Conservation (phyloP, 176 grass and related monocot genomes). For the Oropetium thomaeum region DNA sequence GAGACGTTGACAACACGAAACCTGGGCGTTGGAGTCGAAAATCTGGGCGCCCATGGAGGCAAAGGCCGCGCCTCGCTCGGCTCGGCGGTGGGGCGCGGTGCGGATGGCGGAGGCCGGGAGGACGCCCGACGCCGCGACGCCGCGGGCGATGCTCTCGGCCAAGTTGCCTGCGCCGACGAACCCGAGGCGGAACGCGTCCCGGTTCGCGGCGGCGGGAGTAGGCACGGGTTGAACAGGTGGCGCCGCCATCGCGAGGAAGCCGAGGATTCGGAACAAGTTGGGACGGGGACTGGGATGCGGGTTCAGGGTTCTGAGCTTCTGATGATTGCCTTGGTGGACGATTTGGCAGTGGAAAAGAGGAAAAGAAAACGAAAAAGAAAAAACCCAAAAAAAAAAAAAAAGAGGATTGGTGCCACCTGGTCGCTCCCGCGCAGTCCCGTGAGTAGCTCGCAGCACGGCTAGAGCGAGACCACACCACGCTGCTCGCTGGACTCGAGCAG, state of each 20-base stretch:
- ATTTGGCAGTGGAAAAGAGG: too few relatives aligned
- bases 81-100: slow-evolving; percentile 62
- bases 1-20: background rate
- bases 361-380: too few relatives aligned
- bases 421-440: background rate
- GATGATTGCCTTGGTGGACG: background rate
- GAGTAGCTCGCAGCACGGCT: background rate
- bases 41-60: slow-evolving; percentile 60
- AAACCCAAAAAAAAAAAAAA: background rate
- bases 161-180: slow-evolving; percentile 88
- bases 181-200: slow-evolving; percentile 55
- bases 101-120: slow-evolving; percentile 67
- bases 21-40: slow-evolving; percentile 75
- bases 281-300: background rate
- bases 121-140: slow-evolving; percentile 70
- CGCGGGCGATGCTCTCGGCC: slow-evolving; percentile 92
- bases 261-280: background rate
- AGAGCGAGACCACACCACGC: background rate
- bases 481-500: background rate
- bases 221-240: slow-evolving; percentile 22
- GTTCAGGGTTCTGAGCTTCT: background rate
- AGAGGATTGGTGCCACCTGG: background rate
- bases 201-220: background rate
- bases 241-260: slow-evolving; percentile 44
- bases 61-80: slow-evolving; percentile 69